phyloP scores from a whole-genome alignment of 208 protist genomes.

The Naegleria fowleri region DNA sequence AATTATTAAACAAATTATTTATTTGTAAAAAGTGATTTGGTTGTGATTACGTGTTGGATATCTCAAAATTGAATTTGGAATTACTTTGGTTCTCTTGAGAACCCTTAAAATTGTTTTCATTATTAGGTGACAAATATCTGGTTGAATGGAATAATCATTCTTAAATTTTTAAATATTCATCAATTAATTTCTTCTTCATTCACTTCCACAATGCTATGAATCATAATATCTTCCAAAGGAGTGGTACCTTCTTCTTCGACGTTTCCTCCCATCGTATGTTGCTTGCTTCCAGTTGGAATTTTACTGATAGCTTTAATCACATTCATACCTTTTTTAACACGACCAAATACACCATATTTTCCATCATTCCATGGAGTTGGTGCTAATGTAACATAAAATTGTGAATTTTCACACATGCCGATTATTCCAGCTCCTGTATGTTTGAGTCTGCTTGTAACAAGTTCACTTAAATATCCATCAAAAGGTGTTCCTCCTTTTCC shows the following conservation, averaged over 20 bases:
- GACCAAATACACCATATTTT: constrained; percentile 71
- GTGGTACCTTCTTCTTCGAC: constrained; percentile 39
- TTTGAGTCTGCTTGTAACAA: constrained; percentile 40
- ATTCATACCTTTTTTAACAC: constrained; percentile 31
- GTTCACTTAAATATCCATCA: constrained; percentile 41
- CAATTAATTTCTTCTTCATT: too few relatives aligned
- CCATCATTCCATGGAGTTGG: constrained; percentile 32
- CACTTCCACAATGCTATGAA: background rate
- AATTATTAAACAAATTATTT: background rate
- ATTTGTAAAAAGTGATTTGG: background rate
- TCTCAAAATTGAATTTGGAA: too few relatives aligned
- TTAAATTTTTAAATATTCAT: too few relatives aligned
- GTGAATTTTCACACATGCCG: constrained; percentile 42
- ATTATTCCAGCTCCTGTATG: constrained; percentile 40
- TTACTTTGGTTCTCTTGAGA: too few relatives aligned
- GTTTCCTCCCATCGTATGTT: constrained; percentile 26
- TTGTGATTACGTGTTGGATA: too few relatives aligned
- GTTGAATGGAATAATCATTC: too few relatives aligned
- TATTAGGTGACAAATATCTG: too few relatives aligned
- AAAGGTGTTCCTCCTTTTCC: constrained; percentile 40
- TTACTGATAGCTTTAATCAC: constrained; percentile 40
- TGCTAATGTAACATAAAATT: constrained; percentile 43
- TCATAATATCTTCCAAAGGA: background rate
- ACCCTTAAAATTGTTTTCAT: too few relatives aligned
- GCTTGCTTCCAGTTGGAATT: constrained; percentile 24